A percentile compares a stretch with the other conserved stretches of the same genome.
Conservation (phyloP, 768 basidiomycete species). For the Podaxis sp. region DNA sequence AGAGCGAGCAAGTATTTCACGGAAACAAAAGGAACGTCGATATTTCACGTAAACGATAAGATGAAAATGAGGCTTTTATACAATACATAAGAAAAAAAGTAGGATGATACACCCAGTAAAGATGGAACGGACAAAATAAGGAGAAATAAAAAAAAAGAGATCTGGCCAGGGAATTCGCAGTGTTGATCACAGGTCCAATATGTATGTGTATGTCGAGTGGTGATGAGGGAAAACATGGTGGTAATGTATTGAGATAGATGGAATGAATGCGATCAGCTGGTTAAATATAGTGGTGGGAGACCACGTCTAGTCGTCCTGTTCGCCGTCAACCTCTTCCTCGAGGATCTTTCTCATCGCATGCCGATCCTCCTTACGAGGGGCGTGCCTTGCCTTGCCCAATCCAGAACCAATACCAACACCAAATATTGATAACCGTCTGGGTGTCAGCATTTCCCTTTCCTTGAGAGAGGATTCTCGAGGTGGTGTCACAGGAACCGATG, state of each 20-base stretch:
- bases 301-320: conserved; percentile 14
- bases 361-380: conserved; percentile 18
- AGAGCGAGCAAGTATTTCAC: background rate
- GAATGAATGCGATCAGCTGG: background rate
- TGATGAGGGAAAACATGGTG: background rate
- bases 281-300: background rate
- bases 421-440: conserved; percentile 5
- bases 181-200: background rate
- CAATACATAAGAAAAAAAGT: background rate
- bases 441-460: background rate
- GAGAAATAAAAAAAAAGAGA: conserved; percentile 3
- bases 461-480: background rate
- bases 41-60: background rate
- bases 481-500: background rate
- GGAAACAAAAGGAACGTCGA: background rate
- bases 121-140: background rate
- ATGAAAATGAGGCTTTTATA: background rate
- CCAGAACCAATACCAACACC: conserved; percentile 8
- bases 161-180: background rate
- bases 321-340: conserved; percentile 31
- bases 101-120: conserved; percentile 2
- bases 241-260: background rate
- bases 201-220: background rate
- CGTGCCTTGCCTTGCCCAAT: conserved; percentile 20
- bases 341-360: conserved; percentile 26